A percentile compares a stretch with the other conserved stretches of the same genome.
Conservation (phyloP, 1,284 basidiomycete genomes). For the Xerocomus minutiporus region DNA sequence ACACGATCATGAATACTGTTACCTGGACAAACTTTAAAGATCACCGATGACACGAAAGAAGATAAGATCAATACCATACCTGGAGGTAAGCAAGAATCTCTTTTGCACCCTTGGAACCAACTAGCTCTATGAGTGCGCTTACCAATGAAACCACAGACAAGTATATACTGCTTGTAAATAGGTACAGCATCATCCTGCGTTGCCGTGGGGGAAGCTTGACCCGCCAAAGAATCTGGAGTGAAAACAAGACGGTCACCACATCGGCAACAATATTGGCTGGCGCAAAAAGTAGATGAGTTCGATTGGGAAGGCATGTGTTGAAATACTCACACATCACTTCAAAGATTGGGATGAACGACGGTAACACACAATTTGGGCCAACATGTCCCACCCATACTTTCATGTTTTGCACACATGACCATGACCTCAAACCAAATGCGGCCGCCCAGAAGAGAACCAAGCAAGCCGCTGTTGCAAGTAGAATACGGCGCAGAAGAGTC, state of each 20-base stretch:
- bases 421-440: neutral
- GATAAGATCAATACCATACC: too few species aligned
- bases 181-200: slow-evolving; percentile 12
- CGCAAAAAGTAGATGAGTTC: too few species aligned
- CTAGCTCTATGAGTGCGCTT: neutral
- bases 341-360: slow-evolving; percentile 1
- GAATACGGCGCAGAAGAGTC: neutral
- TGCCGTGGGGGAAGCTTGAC: slow-evolving; percentile 12
- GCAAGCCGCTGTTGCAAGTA: neutral
- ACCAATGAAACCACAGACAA: too few species aligned
- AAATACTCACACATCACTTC: slow-evolving; percentile 4
- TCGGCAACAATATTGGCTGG: slow-evolving; percentile 6
- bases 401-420: slow-evolving; percentile 4
- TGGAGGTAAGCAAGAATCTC: neutral
- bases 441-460: slow-evolving; percentile 9
- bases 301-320: too few species aligned
- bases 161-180: too few species aligned
- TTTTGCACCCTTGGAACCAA: neutral
- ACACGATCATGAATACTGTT: slow-evolving; percentile 10
- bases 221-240: slow-evolving; percentile 7
- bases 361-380: neutral
- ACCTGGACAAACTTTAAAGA: too few species aligned
- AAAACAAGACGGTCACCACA: neutral
- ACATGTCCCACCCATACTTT: neutral
- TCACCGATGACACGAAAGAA: too few species aligned